Evolutionary conservation across 1,284 basidiomycete species (phyloP).

Genomic region (Boletus austroedulis): DNA sequence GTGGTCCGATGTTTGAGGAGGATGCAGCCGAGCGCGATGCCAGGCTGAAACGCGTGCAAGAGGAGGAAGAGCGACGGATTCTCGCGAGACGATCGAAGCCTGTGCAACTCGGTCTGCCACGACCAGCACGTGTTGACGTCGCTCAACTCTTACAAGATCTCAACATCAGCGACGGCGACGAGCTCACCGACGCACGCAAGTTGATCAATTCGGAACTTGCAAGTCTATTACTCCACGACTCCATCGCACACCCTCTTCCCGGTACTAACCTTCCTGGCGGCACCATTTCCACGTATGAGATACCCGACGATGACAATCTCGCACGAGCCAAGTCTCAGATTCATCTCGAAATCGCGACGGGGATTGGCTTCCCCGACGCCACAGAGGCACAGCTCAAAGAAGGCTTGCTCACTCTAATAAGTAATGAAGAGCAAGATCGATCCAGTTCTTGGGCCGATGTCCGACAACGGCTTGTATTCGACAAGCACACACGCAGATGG

Average conservation of each 20-base stretch:
- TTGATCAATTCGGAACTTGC: conserved; percentile 82
- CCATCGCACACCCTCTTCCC: conserved; percentile 84
- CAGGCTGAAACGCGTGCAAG: conserved; percentile 60
- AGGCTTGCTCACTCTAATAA: conserved; percentile 61
- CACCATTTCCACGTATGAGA: conserved; percentile 68
- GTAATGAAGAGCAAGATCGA: conserved; percentile 58
- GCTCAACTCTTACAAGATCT: conserved; percentile 61
- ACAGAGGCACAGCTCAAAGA: conserved; percentile 74
- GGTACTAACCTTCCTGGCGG: conserved; percentile 83
- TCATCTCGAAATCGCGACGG: conserved; percentile 74
- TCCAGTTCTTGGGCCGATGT: conserved; percentile 65
- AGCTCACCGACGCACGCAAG: conserved; percentile 51
- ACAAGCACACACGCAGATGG: conserved; percentile 60
- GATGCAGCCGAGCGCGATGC: conserved; percentile 95
- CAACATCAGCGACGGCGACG: conserved; percentile 48
- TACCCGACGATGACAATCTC: conserved; percentile 79
- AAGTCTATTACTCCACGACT: conserved; percentile 82
- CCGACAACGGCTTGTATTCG: conserved; percentile 61
- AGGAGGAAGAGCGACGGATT: conserved; percentile 76
- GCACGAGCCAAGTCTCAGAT: conserved; percentile 70
- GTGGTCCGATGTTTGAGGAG: conserved; percentile 57
- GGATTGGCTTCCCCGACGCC: conserved; percentile 85
- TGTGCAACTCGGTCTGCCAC: conserved; percentile 82
- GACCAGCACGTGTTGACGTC: conserved; percentile 83
- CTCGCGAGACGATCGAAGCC: conserved; percentile 80